phyloP scores from a whole-genome alignment of 805 yeast genomes.

The Sugiyamaella mastotermitis region DNA sequence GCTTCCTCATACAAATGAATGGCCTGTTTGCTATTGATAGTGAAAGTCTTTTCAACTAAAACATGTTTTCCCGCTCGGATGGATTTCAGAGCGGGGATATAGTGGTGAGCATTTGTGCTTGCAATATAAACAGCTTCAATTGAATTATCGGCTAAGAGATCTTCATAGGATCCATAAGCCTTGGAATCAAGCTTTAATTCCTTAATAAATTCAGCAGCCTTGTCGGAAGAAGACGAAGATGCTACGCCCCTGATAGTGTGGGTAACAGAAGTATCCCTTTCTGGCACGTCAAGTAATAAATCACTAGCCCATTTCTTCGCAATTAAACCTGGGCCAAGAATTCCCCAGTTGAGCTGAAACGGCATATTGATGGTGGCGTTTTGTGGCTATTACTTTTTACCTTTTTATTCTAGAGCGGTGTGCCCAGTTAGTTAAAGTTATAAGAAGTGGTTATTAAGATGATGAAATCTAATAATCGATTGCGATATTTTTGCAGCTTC shows the following conservation, averaged over 20 bases:
- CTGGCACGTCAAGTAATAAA: slow-evolving; percentile 6
- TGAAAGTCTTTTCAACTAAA: no score
- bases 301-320: slow-evolving; percentile 19
- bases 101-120: slow-evolving; percentile 46
- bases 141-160: slow-evolving; percentile 34
- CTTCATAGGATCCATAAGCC: slow-evolving; percentile 32
- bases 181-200: slow-evolving; percentile 1
- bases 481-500: no score
- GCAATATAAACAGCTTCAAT: slow-evolving; percentile 46
- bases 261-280: slow-evolving; percentile 10
- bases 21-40: no score
- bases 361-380: no score
- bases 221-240: slow-evolving; percentile 10
- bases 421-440: no score
- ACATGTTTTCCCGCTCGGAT: no score
- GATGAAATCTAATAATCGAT: no score
- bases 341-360: slow-evolving; percentile 10
- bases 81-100: no score
- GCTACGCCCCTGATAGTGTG: slow-evolving; percentile 20
- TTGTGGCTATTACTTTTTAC: no score
- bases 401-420: no score
- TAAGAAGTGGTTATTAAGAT: no score
- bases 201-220: slow-evolving; percentile 17
- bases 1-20: no score
- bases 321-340: slow-evolving; percentile 17